phyloP scores from a whole-genome alignment of 2,329 filamentous ascomycete species.

The Cercospora zeina region DNA sequence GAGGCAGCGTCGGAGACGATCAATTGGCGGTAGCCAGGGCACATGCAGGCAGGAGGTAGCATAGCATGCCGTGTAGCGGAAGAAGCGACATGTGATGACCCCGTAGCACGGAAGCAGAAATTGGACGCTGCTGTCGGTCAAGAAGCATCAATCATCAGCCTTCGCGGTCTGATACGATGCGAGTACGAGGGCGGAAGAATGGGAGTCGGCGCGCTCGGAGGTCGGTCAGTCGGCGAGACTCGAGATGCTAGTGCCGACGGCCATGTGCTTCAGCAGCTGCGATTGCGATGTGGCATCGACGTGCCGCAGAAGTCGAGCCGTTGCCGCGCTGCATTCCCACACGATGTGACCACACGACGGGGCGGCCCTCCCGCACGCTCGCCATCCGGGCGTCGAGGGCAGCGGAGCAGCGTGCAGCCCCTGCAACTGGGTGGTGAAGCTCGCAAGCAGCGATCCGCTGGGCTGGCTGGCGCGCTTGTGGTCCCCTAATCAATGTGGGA shows the following conservation, averaged over 20 bases:
- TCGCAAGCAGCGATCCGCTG: slow-evolving; percentile 3
- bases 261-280: neutral
- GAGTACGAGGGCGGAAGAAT: neutral
- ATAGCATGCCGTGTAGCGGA: neutral
- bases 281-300: neutral
- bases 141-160: no score
- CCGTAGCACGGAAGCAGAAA: neutral
- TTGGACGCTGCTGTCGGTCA: neutral
- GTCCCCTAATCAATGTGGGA: slow-evolving; percentile 9
- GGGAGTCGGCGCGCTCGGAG: neutral
- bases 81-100: neutral
- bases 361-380: neutral
- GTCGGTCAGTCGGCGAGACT: neutral
- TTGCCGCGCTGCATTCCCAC: neutral
- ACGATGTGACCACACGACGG: no score
- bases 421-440: neutral
- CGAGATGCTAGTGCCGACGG: neutral
- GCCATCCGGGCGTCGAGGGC: neutral
- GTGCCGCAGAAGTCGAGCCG: neutral
- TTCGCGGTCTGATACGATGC: neutral
- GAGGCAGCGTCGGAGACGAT: neutral
- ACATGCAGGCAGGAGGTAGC: neutral
- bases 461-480: slow-evolving; percentile 7
- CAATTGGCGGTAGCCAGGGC: neutral
- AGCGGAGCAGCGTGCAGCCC: slow-evolving; percentile 1